Conservation (phyloP, 2,329 filamentous ascomycete genomes). For the Diaporthe vexans region DNA sequence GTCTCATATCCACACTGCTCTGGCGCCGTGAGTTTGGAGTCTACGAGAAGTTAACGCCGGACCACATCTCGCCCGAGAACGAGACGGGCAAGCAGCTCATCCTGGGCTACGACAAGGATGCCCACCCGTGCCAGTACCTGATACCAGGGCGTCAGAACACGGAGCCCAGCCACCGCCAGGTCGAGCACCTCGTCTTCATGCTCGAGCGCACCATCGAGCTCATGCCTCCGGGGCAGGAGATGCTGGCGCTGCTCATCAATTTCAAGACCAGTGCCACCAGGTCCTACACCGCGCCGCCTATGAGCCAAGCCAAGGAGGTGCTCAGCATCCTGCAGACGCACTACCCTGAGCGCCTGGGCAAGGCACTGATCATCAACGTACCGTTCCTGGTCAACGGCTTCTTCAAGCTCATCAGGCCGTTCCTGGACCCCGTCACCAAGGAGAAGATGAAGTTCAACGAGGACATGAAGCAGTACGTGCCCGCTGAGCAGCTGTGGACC, state of each 20-base stretch:
- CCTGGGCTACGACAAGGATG: conserved; percentile 87
- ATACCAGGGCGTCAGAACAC: conserved; percentile 95
- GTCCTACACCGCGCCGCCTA: conserved; percentile 78
- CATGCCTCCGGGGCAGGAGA: conserved; percentile 90
- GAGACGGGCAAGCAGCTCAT: conserved; percentile 96
- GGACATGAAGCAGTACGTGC: conserved; percentile 86
- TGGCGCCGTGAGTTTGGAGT: conserved; percentile 95
- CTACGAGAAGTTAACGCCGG: conserved; percentile 77
- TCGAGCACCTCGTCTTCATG: conserved; percentile 97
- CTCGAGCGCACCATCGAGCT: conserved; percentile 90
- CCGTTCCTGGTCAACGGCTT: conserved; percentile 94
- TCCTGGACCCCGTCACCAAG: conserved; percentile 94
- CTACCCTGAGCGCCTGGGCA: conserved; percentile 92
- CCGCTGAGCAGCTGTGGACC: conserved; percentile 84
- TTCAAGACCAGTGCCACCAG: conserved; percentile 85
- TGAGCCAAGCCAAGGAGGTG: conserved; percentile 85
- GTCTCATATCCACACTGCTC: conserved; percentile 83
- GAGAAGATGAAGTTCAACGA: conserved; percentile 99
- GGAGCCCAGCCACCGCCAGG: conserved; percentile 84
- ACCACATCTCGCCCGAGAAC: conserved; percentile 93
- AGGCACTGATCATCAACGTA: conserved; percentile 87
- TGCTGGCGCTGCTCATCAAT: conserved; percentile 88
- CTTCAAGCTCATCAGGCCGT: conserved; percentile 95
- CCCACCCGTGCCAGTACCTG: conserved; percentile 91
- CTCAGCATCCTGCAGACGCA: conserved; percentile 93